Base-by-base conservation (phyloP, 2,329 filamentous ascomycete species). In the Lecanicillium sp. region DNA sequence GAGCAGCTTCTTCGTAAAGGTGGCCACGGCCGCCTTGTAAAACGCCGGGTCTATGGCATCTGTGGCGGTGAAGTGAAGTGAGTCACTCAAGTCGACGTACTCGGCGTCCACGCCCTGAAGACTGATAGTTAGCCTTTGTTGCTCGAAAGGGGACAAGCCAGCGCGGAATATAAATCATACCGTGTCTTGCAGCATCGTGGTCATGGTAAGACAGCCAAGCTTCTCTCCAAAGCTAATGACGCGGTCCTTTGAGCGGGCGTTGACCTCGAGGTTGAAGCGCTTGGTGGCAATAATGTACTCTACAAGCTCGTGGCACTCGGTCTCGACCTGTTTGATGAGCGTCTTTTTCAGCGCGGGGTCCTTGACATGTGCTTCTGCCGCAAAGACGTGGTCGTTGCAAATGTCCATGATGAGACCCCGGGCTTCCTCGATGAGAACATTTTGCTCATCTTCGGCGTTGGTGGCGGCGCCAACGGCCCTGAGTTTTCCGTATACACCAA, bases 211-310 rank as follows among this genome's bases (percentile, higher is more conserved):
- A 61, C 90, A 97, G 63, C 87, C 94, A 49, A 98, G 69, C 66
- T 95, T 97, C 72, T 98, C 92, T 40, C 92, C 92, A 50, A 92
- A 88, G 59, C 88, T 94, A 44, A 97, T 82, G 45, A 98, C 87
- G 50, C 90, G 84, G 55, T 92, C 86, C 59, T 88, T 86, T 43
- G 81, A 82, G 51, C 83, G 74, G 5, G 82, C 76, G 57, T 86
- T 87, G 54, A 89, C 84, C 59, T 89, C 84, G 30, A 83, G 66
- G 54, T 81, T 77, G 61, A 81, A 83, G 46, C 77, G 69, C 58
- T 76, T 77, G 9, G 77, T 74, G 2, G 77, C 79, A 22, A 71
- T 63, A 41, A 80, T 71, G 52, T 81, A 92, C 62, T 87, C 88
- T 48, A 82, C 68, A 43, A 97, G 75, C 55, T 83, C 80, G 49